Evolutionary conservation across 108 stramenopile species (phyloP).

Genomic region (Epipyxis sp.): DNA sequence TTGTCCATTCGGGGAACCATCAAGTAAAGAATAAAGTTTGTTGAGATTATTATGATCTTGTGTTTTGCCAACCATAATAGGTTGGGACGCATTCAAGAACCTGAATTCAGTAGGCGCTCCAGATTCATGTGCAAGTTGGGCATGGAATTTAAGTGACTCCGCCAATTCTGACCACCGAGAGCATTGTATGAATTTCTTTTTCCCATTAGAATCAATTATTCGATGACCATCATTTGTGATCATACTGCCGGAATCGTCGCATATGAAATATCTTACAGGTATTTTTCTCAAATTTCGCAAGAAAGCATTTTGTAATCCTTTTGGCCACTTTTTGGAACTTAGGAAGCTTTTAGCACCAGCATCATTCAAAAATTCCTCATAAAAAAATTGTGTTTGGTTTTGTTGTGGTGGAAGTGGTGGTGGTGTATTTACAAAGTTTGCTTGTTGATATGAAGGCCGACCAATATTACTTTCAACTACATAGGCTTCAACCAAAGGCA

Average conservation of each 20-base stretch:
- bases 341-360: not conserved
- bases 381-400: no score
- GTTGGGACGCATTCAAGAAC: conserved; percentile 9
- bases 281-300: not conserved
- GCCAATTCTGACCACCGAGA: conserved; percentile 22
- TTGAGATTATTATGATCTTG: not conserved
- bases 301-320: not conserved
- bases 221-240: not conserved
- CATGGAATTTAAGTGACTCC: conserved; percentile 4
- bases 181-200: conserved; percentile 10
- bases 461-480: no score
- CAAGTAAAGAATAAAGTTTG: not conserved
- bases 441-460: no score
- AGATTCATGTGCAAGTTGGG: not conserved
- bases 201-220: not conserved
- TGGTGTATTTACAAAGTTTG: no score
- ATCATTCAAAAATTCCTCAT: not conserved
- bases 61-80: not conserved
- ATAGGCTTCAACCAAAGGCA: no score
- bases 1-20: conserved; percentile 2
- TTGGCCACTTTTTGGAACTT: not conserved
- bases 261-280: not conserved
- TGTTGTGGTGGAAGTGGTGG: no score
- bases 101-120: conserved; percentile 21
- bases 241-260: conserved; percentile 12